Evolutionary conservation across 305 asterid species (phyloP), one percentile per base, ranked within the genome.

Genomic region (Striga hermonthica): DNA sequence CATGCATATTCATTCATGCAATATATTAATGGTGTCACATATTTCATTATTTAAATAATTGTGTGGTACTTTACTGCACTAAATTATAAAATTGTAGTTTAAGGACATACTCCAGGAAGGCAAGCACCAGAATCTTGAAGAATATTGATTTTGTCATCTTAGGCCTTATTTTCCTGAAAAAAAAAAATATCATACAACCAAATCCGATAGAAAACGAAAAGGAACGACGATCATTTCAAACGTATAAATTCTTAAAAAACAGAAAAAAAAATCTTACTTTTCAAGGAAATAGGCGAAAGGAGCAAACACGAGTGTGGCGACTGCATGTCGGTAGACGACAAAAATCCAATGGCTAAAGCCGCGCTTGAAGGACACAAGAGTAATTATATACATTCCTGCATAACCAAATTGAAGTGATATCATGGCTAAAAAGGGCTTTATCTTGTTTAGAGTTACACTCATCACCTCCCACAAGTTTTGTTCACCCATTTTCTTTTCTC

Each of bases 271-370:
- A 7, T 6, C 74, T 47, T 47, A 88, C 98, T 86, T 82, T 37
- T 91, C 98, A 13, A 89, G 22, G 50, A 80, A 60, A 43, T 60
- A 81, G 0, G 98, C 98, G 35, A 89, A 87, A 3, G 98, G 98
- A 47, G 87, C 82, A 22, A 92, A 72, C 37, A 80, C 83, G 7
- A 83, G 1, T 0, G 95, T 76, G 4, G 98, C 98, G 59, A 86
- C 61, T 3, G 82, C 90, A 55, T 92, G 98, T 9, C 98, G 89
- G 69, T 92, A 92, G 4, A 86, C 95, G 0, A 92, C 98, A 15
- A 92, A 85, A 8, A 92, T 73, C 95, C 96, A 92, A 49, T 92
- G 98, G 62, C 98, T 92, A 68, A 89, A 80, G 3, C 98, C 97
- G 11, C 65, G 76, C 60, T 79, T 89, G 67, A 92, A 84, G 4